Base-by-base conservation (phyloP, 2,329 filamentous ascomycete genomes). In the Fusarium sp. region DNA sequence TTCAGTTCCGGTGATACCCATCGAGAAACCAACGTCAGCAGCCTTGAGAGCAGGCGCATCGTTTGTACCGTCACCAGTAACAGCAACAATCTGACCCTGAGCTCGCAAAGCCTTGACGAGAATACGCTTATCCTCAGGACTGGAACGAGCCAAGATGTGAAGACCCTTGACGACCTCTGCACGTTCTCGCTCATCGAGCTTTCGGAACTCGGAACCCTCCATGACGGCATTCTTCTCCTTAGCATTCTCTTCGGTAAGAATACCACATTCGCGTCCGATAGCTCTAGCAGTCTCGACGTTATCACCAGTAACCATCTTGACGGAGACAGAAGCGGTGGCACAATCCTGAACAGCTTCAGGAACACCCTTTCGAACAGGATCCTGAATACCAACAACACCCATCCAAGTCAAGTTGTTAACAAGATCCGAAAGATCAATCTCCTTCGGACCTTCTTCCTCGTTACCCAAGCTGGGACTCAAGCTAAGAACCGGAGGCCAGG, bases 81-180 rank as follows among this genome's bases (percentile, higher is more conserved):
- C 88, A 36, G 88, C 88, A 27, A 90, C 89, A 4, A 86, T 89
- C 76, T 90, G 87, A 20, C 89, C 89, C 64, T 91, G 84, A 53
- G 87, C 85, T 72, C 89, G 89, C 1, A 92, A 81, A 40, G 86
- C 83, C 72, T 85, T 87, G 31, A 91, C 89, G 33, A 92, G 82
- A 36, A 86, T 85, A 13, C 87, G 82, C 78, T 92, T 92, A 70
- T 92, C 90, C 67, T 91, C 88, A 0, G 90, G 90, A 44, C 88
- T 90, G 0, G 89, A 91, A 54, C 89, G 84, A 27, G 90, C 90
- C 46, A 92, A 83, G 16, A 92, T 89, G 70, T 90, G 89, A 2
- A 92, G 83, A 49, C 88, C 85, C 6, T 87, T 87, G 40, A 90
- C 86, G 20, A 87, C 79, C 2, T 81, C 80, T 56, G 86, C 77